Percentiles rank a stretch among this genome's conserved stretches.
phyloP scores from a whole-genome alignment of 106 monocot species.

The Acorus calamus region DNA sequence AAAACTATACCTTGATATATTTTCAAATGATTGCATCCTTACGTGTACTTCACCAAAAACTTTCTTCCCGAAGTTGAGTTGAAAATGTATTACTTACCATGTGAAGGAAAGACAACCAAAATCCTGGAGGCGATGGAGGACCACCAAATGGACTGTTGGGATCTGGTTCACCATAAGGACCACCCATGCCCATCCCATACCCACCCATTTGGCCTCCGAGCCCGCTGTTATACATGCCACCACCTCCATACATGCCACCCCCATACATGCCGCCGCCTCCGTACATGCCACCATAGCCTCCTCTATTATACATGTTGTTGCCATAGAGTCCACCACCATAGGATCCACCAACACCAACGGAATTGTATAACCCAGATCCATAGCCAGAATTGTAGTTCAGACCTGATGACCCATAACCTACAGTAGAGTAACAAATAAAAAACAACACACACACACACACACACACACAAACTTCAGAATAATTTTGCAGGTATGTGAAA shows the following conservation, averaged over 20 bases:
- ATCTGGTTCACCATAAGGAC: constrained; percentile 73
- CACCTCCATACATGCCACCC: constrained; percentile 13
- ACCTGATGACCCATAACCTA: constrained; percentile 56
- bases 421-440: neutral
- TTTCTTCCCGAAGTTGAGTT: too few species aligned
- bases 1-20: too few species aligned
- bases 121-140: constrained; percentile 64
- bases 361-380: constrained; percentile 44
- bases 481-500: too few species aligned
- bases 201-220: constrained; percentile 38
- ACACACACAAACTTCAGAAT: neutral
- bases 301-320: constrained; percentile 41
- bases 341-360: constrained; percentile 34
- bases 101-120: constrained; percentile 87
- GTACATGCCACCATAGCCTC: constrained; percentile 28
- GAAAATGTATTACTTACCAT: constrained; percentile 44
- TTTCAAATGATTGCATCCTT: too few species aligned
- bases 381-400: constrained; percentile 21
- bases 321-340: constrained; percentile 52
- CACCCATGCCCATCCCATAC: constrained; percentile 47
- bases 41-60: too few species aligned
- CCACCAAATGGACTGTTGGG: constrained; percentile 69
- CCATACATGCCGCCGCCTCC: constrained; percentile 30
- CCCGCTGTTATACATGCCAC: constrained; percentile 47
- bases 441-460: neutral